Base-by-base conservation (phyloP, 768 basidiomycete genomes). In the Podaxis rugospora region DNA sequence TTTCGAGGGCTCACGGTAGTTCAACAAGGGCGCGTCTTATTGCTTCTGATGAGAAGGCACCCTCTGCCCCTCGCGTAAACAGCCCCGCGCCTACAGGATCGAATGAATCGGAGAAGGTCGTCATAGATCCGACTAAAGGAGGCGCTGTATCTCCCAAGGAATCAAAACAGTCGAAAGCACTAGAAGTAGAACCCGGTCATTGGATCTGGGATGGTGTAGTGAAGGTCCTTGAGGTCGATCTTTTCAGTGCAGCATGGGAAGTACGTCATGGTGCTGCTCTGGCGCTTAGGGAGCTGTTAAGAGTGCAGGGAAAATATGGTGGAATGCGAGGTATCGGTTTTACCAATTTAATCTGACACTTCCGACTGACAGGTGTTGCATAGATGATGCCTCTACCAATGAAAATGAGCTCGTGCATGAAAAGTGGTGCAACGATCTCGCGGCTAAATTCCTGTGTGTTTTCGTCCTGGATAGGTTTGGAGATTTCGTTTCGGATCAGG, bases 381-480 rank as follows among this genome's bases (percentile, higher is more conserved):
- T 56, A 90, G 91, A 83, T 61, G 80, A 79, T 51, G 63, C 78
- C 18, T 76, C 83, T 2, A 65, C 62, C 57, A 74, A 78, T 57
- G 85, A 87, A 68, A 95, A 95, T 65, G 79, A 80, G 18, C 71
- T 77, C 44, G 79, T 79, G 0, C 93, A 95, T 67, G 90, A 92
- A 72, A 82, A 82, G 66, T 96, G 94, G 94, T 93, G 92, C 72
- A 95, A 95, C 63, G 86, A 88, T 61, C 75, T 98, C 14, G 89
- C 93, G 1, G 85, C 92, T 9, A 89, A 89, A 65, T 83, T 97
- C 54, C 82, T 98, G 2, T 90, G 88, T 66, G 86, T 98, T 7
- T 90, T 98, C 63, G 90, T 96, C 35, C 79, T 98, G 25, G 97
- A 99, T 71, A 87, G 97, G n/a, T 99, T 99, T 67, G 94, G 95